A percentile compares a stretch with the other conserved stretches of the same genome.
phyloP scores from a whole-genome alignment of 768 basidiomycete genomes.

The Mycena indigotica region DNA sequence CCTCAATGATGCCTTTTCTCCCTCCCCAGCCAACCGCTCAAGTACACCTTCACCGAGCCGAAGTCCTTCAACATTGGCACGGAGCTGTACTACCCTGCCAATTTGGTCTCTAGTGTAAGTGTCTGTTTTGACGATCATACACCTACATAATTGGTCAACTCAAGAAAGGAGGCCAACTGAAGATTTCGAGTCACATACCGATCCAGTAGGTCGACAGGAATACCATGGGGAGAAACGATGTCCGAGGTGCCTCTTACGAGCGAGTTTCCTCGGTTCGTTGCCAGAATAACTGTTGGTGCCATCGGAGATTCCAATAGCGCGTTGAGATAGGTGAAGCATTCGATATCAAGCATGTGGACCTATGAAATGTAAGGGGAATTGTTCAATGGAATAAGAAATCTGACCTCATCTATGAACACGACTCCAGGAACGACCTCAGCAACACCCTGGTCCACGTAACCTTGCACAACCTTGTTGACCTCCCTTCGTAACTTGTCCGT shows the following conservation, averaged over 20 bases:
- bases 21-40: constrained; percentile 79
- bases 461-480: constrained; percentile 96
- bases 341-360: constrained; percentile 99
- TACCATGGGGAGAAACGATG: constrained; percentile 87
- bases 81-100: constrained; percentile 80
- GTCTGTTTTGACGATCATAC: constrained; percentile 94
- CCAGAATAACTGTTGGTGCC: constrained; percentile 96
- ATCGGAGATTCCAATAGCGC: constrained; percentile 93
- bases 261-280: constrained; percentile 92
- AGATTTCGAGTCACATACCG: too few species aligned
- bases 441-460: constrained; percentile 97
- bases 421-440: constrained; percentile 98
- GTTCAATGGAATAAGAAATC: constrained; percentile 1
- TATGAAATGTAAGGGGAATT: constrained; percentile 30
- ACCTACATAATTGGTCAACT: too few species aligned
- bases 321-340: constrained; percentile 98
- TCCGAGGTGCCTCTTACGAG: constrained; percentile 93
- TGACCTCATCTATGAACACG: constrained; percentile 96
- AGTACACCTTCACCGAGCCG: constrained; percentile 74
- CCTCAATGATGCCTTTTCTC: constrained; percentile 81
- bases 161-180: too few species aligned
- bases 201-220: constrained; percentile 93
- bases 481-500: constrained; percentile 95
- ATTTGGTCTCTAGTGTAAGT: constrained; percentile 83
- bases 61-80: constrained; percentile 86